Base-by-base conservation (phyloP, 495 filamentous ascomycete species). In the Lineolata rhizophorae region DNA sequence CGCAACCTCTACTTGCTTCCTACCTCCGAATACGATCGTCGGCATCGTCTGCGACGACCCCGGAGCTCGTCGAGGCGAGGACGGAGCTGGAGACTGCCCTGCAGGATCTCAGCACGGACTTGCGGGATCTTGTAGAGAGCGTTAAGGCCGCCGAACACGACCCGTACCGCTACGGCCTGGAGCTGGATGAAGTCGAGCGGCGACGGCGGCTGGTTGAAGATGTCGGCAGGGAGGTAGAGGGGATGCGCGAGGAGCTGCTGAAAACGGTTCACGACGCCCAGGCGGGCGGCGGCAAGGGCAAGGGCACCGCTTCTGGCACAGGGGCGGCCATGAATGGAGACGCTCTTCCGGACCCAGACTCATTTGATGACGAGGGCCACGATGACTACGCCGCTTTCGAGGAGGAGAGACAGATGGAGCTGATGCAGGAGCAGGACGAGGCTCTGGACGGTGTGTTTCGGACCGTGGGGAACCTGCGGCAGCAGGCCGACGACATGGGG, bases 391-490 rank as follows among this genome's bases (percentile, higher is more conserved):
- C 68, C n/a, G 72, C 70, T 31, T 84, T 87, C 48, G 90, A 95
- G 62, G 76, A 92, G 48, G 72, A 91, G 53, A 65, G 87, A 44
- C 87, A 97, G 55, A 38, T 72, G 45, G 69, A 81, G 58, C 72
- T 95, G 50, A 84, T 97, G 76, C 70, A 75, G 45, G 85, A 92
- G 52, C 87, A 95, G 57, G 90, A 97, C 49, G 61, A 87, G 59
- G 72, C 81, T 40, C 58, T 97, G 4, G 85, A 94, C 51, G 77
- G 77, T 2, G 90, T 97, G 26, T 92, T 80, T 46, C 67, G 70
- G 42, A 95, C 87, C 2, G 87, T 97, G 21, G 84, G 81, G 0
- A 93, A 79, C 45, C 47, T 97, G 45, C 57, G 82, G 31, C 60
- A 75, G 49, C 85, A 94, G 60, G 90, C 90, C 11, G 70, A 87